A percentile compares a stretch with the other conserved stretches of the same genome.
Conservation (phyloP, 345 rosid species). For the Geranium rotundifolium region DNA sequence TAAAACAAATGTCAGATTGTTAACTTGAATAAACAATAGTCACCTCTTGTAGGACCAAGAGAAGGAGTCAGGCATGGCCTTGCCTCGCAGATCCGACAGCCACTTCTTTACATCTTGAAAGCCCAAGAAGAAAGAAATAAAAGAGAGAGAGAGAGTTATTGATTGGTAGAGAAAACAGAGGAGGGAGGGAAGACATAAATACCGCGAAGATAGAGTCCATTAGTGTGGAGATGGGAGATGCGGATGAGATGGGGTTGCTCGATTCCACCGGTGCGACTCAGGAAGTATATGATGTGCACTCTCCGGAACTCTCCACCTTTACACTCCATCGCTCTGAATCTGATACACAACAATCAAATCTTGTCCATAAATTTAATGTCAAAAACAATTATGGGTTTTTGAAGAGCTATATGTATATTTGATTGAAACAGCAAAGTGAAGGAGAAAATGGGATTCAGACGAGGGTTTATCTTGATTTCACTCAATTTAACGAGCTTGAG, state of each 20-base stretch:
- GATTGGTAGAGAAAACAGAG: neutral
- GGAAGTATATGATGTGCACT: slow-evolving; percentile 61
- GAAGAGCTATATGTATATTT: neutral
- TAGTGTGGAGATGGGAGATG: slow-evolving; percentile 34
- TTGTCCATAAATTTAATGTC: no score
- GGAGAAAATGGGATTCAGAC: no score
- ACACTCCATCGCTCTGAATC: neutral
- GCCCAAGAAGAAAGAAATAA: neutral
- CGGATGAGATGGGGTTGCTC: slow-evolving; percentile 78
- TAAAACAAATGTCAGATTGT: neutral
- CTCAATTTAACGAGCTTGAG: no score
- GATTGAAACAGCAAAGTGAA: no score
- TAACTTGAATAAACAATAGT: neutral
- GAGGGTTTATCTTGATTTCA: no score
- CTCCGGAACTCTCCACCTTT: slow-evolving; percentile 37
- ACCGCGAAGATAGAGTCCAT: slow-evolving; percentile 64
- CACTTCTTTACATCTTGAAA: slow-evolving; percentile 55
- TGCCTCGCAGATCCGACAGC: slow-evolving; percentile 60
- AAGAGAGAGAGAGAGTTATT: neutral
- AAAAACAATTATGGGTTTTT: no score
- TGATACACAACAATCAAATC: neutral
- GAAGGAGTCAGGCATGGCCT: slow-evolving; percentile 53
- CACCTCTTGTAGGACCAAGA: slow-evolving; percentile 78
- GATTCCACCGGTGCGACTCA: slow-evolving; percentile 32
- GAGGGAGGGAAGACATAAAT: neutral